A percentile compares a stretch with the other conserved stretches of the same genome.
phyloP scores from a whole-genome alignment of 2,329 filamentous ascomycete species.

The Pyricularia sp. region DNA sequence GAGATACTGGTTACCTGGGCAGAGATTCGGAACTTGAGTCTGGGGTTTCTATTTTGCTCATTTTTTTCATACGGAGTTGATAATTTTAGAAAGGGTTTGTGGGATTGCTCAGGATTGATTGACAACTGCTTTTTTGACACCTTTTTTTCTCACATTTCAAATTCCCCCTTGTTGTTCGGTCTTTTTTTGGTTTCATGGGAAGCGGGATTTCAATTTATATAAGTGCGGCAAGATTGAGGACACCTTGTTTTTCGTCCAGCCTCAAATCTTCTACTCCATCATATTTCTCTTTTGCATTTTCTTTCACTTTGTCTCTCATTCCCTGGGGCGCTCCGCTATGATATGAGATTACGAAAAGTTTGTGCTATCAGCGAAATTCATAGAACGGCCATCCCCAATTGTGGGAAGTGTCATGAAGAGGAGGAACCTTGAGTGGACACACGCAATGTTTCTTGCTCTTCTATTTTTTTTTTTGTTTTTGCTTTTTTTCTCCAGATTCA shows the following conservation, averaged over 20 bases:
- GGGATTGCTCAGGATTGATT: not conserved
- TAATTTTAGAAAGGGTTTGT: not conserved
- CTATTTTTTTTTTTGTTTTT: constrained; percentile 7
- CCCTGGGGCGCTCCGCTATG: not conserved
- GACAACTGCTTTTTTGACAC: not conserved
- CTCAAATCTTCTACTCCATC: not conserved
- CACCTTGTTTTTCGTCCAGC: not conserved
- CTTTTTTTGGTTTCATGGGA: not conserved
- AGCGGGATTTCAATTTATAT: not conserved
- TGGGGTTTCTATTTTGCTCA: not conserved
- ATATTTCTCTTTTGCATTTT: not conserved
- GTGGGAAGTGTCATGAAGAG: not conserved
- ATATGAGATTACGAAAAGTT: constrained; percentile 7
- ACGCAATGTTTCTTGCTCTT: constrained; percentile 6
- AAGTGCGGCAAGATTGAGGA: not conserved
- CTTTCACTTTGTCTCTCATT: not conserved
- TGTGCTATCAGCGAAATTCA: constrained; percentile 1
- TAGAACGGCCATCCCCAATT: constrained; percentile 4
- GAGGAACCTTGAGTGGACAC: not conserved
- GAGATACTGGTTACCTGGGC: not conserved
- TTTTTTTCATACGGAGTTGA: not conserved
- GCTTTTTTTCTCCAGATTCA: constrained; percentile 16
- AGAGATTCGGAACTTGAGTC: not conserved
- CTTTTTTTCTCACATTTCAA: not conserved
- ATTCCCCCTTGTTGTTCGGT: not conserved